Base-by-base conservation (phyloP, 768 basidiomycete genomes). In the Hypholoma sublateritium region DNA sequence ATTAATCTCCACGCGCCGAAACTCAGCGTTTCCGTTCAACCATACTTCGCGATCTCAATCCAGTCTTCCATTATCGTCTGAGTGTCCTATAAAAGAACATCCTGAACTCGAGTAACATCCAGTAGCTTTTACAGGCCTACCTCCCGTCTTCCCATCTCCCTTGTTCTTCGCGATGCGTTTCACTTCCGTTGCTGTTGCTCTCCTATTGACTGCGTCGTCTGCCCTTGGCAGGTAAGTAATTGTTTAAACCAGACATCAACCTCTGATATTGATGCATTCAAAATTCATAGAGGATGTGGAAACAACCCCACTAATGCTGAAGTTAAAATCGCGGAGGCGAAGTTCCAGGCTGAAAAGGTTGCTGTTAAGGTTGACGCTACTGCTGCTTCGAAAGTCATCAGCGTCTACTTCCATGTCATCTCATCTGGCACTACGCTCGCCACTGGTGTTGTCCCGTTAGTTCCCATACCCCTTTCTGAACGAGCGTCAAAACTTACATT, bases 371-470 rank as follows among this genome's bases (percentile, higher is more conserved):
- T 35, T 35, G 35, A 36, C 37, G 46, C 49, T 12, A 16, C 39
- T 21, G 42, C 41, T 17, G 44, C 51, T 4, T 55, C 55, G 7
- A 55, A 57, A 17, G 57, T 54, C 22, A 53, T 61, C 53, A 59
- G 66, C 47, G 67, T 72, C 34, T 64, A 70, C 55, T 70, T 69
- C 64, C 70, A 75, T 54, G 71, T 72, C 45, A 62, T 78, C 54
- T 61, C 65, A 50, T 59, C 68, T 19, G 67, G 72, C 50, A 53
- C 54, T 4, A 69, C 74, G n/a, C 34, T 63, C 16, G 58, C 63
- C 9, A 73, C 75, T 37, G 80, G 79, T 12, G 69, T 75, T 57
- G 59, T 80, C 56, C 72, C 77, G 75, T 77, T 62, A 32, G 77
- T 65, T 24, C 6, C 19, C 42, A 16, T 19, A 11, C 7, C 2